These are phyloP conservation scores for Onygenales sp. DNA, from an alignment of 2,329 filamentous ascomycete genomes.

Conservation along the genomic window DNA sequence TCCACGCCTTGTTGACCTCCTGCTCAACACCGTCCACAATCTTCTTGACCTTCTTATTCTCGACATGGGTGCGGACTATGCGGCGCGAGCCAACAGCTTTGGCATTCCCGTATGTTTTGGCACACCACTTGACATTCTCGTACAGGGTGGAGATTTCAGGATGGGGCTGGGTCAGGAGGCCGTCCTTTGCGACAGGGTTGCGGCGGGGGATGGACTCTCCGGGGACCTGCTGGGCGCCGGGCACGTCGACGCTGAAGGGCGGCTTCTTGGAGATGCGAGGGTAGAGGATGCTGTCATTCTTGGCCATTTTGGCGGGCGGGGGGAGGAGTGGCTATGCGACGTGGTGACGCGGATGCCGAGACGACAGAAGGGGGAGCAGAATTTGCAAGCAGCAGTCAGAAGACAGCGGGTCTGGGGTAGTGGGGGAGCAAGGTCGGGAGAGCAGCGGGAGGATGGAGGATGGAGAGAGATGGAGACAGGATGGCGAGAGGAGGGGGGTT, in stretches of 20 bases:
- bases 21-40: constrained; percentile 68
- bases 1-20: constrained; percentile 85
- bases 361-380: background rate
- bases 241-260: constrained; percentile 65
- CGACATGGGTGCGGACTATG: constrained; percentile 67
- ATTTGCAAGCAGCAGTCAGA: background rate
- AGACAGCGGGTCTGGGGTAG: background rate
- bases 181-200: constrained; percentile 61
- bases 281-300: constrained; percentile 23
- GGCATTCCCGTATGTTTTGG: constrained; percentile 52
- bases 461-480: background rate
- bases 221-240: constrained; percentile 57
- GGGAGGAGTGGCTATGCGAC: background rate
- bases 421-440: background rate
- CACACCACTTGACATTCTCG: constrained; percentile 65
- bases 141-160: constrained; percentile 67
- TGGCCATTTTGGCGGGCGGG: constrained; percentile 13
- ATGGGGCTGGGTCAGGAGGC: constrained; percentile 55
- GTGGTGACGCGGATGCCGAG: background rate
- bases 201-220: constrained; percentile 81
- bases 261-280: constrained; percentile 54
- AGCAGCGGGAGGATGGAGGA: background rate
- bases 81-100: constrained; percentile 61
- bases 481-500: background rate
- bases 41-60: constrained; percentile 86